Conservation (phyloP, 805 yeast genomes). For the Candida insectorum region DNA sequence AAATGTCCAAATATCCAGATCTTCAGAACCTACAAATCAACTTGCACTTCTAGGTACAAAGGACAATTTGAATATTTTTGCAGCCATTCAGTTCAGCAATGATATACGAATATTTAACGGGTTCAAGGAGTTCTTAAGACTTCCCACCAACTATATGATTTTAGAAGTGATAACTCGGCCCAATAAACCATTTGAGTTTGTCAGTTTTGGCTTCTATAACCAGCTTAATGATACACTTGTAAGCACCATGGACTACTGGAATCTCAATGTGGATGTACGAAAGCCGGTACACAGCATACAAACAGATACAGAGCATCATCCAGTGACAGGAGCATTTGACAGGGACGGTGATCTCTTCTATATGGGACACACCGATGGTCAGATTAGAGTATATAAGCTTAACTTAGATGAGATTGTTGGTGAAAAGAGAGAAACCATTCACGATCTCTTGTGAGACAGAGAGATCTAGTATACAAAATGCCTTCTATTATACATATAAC, state of each 20-base stretch:
- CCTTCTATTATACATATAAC: no score
- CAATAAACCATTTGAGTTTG: constrained; percentile 19
- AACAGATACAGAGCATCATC: constrained; percentile 4
- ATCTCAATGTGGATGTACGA: constrained; percentile 12
- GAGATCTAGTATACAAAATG: not conserved
- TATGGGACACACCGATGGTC: constrained; percentile 22
- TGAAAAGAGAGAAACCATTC: not conserved
- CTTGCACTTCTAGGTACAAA: constrained; percentile 6
- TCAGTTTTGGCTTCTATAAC: constrained; percentile 20
- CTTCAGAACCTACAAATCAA: constrained; percentile 6
- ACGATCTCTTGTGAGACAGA: not conserved
- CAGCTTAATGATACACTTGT: constrained; percentile 3
- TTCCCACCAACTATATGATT: constrained; percentile 19
- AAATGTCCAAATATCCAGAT: constrained; percentile 5
- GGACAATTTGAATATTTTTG: constrained; percentile 6
- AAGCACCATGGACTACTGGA: constrained; percentile 28
- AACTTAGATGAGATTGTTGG: constrained; percentile 1
- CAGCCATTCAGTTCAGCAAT: constrained; percentile 6
- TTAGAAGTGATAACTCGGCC: constrained; percentile 18
- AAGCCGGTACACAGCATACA: constrained; percentile 3
- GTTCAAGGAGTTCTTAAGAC: constrained; percentile 10
- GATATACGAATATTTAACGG: constrained; percentile 9
- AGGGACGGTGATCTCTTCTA: constrained; percentile 15
- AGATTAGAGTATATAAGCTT: constrained; percentile 8
- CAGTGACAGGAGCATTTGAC: constrained; percentile 13